Conservation (phyloP, 2,329 filamentous ascomycete species). For the Ophiostoma ulmi region DNA sequence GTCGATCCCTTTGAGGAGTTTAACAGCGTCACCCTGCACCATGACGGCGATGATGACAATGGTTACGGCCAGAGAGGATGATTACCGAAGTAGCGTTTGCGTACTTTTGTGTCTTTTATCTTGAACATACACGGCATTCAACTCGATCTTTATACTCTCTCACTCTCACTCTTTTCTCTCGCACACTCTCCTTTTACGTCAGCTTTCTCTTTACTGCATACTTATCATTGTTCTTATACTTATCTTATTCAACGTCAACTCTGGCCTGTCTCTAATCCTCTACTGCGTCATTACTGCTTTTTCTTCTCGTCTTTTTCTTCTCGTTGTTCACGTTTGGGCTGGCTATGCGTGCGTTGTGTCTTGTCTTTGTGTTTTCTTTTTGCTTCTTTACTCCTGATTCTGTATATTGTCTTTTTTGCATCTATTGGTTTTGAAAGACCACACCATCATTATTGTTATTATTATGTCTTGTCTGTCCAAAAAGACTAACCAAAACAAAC, state of each 20-base stretch:
- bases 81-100: no score
- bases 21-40: constrained; percentile 94
- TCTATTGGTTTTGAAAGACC: not conserved
- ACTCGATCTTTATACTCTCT: not conserved
- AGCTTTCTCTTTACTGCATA: not conserved
- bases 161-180: not conserved
- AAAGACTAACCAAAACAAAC: not conserved
- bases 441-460: not conserved
- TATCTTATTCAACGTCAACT: not conserved
- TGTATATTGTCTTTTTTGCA: not conserved
- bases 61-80: constrained; percentile 28
- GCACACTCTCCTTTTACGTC: not conserved
- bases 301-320: not conserved
- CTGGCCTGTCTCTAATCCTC: not conserved
- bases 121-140: not conserved
- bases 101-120: not conserved
- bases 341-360: not conserved
- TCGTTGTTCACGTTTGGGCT: not conserved
- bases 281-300: not conserved
- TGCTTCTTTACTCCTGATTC: not conserved
- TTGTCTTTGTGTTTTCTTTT: not conserved
- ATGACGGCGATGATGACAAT: constrained; percentile 77
- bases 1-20: constrained; percentile 96
- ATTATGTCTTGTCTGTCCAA: not conserved
- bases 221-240: not conserved